Base-by-base conservation (phyloP, 2,329 filamentous ascomycete species). In the Pyricularia sp. region DNA sequence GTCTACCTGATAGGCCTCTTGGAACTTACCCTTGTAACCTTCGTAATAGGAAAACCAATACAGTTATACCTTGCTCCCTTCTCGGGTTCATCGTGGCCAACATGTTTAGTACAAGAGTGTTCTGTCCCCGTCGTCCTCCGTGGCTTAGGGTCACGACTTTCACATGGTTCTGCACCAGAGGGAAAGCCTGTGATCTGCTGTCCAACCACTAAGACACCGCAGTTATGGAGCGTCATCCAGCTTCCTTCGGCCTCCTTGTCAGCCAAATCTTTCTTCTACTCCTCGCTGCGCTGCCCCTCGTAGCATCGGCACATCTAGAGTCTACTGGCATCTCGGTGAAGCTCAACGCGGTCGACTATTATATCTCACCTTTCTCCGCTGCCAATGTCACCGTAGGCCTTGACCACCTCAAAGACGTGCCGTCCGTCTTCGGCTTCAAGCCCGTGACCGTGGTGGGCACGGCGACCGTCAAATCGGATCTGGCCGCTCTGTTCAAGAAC, bases 361-460 rank as follows among this genome's bases (percentile, higher is more conserved):
- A 70, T 66, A 69, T 75, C 64, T 75, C 74, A 1, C 74, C 74
- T 26, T 75, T 69, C 65, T 66, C 73, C 9, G 67, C 71, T 16
- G 74, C 72, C 53, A 71, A 71, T 19, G 65, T 73, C 53, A 57
- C 65, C 16, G 66, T 69, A 33, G 64, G 65, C 9, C 31, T 65
- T 1, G 60, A 62, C 16, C 64, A 65, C 2, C 66, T 75, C 2
- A 40, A 62, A 2, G 63, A 64, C 2, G 65, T 70, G 0, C 69
- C 71, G 6, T 65, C 65, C 9, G 68, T 73, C 49, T 69, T 71
- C 22, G 74, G 74, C 64, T 74, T 77, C 68, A 69, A 69, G 12
- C 73, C 75, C 4, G 70, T 76, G 60, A 74, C 75, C 1, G 71
- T 77, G 8, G 71, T 76, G 9, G 67, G 70, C 22, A 71, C 70